Evolutionary conservation across 208 protist genomes (phyloP).

Genomic region (Trypanosoma congolense): DNA sequence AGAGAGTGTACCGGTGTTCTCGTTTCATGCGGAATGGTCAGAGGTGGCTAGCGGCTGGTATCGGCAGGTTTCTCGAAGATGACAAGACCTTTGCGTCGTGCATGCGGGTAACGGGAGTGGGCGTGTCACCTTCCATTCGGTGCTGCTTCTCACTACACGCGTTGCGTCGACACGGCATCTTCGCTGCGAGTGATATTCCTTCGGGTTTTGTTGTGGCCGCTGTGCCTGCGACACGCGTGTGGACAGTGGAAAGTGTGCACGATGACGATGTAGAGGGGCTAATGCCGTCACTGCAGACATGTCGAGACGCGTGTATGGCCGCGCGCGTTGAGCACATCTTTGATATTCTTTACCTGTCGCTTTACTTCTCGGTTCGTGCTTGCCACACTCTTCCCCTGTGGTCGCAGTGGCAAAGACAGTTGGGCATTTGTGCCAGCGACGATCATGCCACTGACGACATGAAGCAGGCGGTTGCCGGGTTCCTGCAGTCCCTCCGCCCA

Average conservation of each 20-base stretch:
- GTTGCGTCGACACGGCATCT: background rate
- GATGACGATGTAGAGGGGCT: slow-evolving; percentile 17
- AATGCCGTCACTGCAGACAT: slow-evolving; percentile 14
- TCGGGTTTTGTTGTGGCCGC: background rate
- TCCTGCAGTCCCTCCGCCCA: slow-evolving; percentile 7
- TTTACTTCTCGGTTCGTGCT: slow-evolving; percentile 17
- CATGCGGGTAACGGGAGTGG: slow-evolving; percentile 12
- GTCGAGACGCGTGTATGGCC: slow-evolving; percentile 1
- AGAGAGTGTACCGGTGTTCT: no score
- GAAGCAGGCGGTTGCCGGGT: background rate
- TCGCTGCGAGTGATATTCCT: slow-evolving; percentile 1
- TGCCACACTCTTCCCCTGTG: background rate
- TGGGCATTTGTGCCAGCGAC: background rate
- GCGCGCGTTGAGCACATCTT: background rate
- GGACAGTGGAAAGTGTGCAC: slow-evolving; percentile 11
- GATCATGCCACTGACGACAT: background rate
- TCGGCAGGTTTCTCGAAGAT: no score
- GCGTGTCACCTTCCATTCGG: slow-evolving; percentile 5
- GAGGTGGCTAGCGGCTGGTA: no score
- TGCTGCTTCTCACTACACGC: background rate
- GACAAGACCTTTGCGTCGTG: no score
- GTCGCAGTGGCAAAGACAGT: slow-evolving; percentile 12
- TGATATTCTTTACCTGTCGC: slow-evolving; percentile 12
- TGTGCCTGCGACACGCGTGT: slow-evolving; percentile 13
- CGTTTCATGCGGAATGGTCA: no score